Evolutionary conservation across 2,329 filamentous ascomycete genomes (phyloP).

Genomic region (Zymoseptoria crescenta): DNA sequence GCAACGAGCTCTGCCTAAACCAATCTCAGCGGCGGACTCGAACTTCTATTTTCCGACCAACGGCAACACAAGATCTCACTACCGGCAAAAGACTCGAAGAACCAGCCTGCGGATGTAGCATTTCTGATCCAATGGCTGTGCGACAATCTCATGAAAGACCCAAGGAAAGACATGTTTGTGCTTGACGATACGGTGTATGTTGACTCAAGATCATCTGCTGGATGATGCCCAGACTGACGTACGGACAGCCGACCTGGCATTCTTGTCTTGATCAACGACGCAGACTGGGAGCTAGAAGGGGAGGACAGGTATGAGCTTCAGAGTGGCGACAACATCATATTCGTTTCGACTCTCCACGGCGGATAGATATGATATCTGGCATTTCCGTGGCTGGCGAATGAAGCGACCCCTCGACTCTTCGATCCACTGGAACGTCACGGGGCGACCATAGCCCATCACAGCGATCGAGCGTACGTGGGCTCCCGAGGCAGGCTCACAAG

Average conservation of each 20-base stretch:
- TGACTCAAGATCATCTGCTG: conserved; percentile 4
- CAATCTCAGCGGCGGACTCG: conserved; percentile 65
- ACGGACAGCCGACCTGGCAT: conserved; percentile 78
- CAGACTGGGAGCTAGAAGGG: conserved; percentile 96
- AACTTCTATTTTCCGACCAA: conserved; percentile 85
- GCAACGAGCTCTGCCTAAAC: conserved; percentile 6
- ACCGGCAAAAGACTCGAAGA: conserved; percentile 54
- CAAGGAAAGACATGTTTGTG: conserved; percentile 79
- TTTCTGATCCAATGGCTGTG: conserved; percentile 75
- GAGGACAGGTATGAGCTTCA: conserved; percentile 85
- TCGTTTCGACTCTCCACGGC: conserved; percentile 93
- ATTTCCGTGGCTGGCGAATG: neutral
- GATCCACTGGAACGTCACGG: neutral
- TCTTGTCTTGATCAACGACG: conserved; percentile 92
- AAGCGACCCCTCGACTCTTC: neutral
- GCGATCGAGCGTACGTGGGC: too few relatives aligned
- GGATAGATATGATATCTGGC: conserved; percentile 48
- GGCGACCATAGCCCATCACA: neutral
- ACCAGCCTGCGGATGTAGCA: conserved; percentile 58
- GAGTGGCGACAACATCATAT: conserved; percentile 77
- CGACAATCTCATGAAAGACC: conserved; percentile 74
- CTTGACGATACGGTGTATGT: conserved; percentile 81
- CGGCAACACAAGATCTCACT: conserved; percentile 63
- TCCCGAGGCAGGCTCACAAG: neutral
- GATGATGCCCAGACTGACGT: conserved; percentile 2